Evolutionary conservation across 2,329 filamentous ascomycete species (phyloP).

Genomic region (Stachybotrys elegans): DNA sequence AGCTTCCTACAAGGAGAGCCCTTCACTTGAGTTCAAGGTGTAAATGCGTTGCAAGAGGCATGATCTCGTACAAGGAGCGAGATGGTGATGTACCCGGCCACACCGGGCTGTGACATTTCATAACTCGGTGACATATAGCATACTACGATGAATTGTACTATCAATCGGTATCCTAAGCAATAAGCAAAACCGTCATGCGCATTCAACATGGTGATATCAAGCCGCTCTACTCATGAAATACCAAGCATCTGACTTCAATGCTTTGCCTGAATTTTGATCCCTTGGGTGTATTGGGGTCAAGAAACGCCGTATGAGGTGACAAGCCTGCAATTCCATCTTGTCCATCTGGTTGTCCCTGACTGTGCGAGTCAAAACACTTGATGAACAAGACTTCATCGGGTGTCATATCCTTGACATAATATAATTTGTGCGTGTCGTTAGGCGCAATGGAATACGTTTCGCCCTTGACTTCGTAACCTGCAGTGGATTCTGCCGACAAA

Average conservation of each 20-base stretch:
- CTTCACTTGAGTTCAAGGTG: no score
- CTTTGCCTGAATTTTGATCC: constrained; percentile 17
- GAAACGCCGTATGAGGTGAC: constrained; percentile 19
- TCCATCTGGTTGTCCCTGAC: constrained; percentile 15
- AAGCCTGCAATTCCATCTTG: constrained; percentile 13
- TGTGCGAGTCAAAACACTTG: constrained; percentile 21
- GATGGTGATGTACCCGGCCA: no score
- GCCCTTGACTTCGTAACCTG: constrained; percentile 16
- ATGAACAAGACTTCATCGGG: constrained; percentile 21
- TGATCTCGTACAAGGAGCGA: no score
- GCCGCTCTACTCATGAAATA: constrained; percentile 15
- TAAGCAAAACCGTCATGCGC: no score
- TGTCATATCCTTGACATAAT: constrained; percentile 20
- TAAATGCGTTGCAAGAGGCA: no score
- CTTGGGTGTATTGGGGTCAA: constrained; percentile 14
- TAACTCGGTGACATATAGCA: no score
- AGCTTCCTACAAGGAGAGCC: no score
- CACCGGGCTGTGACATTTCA: no score
- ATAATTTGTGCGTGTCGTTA: constrained; percentile 15
- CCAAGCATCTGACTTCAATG: constrained; percentile 18
- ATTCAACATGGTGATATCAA: no score
- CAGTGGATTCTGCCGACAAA: constrained; percentile 10
- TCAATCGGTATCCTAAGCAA: no score
- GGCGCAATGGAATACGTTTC: constrained; percentile 16
- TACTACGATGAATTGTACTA: no score